phyloP scores from a whole-genome alignment of 2,329 filamentous ascomycete species.

The Pseudonectria buxi region DNA sequence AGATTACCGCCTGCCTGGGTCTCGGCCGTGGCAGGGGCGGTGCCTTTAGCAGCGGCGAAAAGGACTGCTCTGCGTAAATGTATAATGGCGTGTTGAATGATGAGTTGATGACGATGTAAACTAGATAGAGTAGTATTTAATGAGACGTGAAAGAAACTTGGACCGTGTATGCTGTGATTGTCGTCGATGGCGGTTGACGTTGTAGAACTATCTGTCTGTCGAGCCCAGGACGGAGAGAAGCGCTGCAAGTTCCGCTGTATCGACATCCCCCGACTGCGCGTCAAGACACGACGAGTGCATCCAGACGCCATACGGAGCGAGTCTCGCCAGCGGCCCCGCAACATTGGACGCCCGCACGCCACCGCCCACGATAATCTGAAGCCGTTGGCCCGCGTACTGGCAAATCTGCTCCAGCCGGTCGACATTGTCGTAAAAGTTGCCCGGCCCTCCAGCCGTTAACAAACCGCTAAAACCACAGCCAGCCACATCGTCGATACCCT shows the following conservation, averaged over 20 bases:
- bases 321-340: constrained; percentile 15
- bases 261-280: constrained; percentile 16
- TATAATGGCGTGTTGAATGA: constrained; percentile 3
- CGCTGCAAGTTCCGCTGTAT: constrained; percentile 18
- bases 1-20: constrained; percentile 63
- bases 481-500: constrained; percentile 28
- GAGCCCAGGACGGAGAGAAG: constrained; percentile 9
- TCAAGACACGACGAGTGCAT: constrained; percentile 40
- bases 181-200: no score
- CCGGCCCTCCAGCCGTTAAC: constrained; percentile 46
- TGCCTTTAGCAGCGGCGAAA: constrained; percentile 7
- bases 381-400: constrained; percentile 12
- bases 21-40: constrained; percentile 30
- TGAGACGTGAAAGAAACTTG: background rate
- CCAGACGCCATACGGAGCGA: constrained; percentile 29
- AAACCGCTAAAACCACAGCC: constrained; percentile 43
- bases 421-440: constrained; percentile 34
- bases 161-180: background rate
- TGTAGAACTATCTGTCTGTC: no score
- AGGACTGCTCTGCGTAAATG: background rate
- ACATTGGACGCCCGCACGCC: constrained; percentile 41
- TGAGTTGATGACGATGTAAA: constrained; percentile 3
- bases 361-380: constrained; percentile 48
- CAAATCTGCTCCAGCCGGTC: constrained; percentile 31
- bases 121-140: background rate